phyloP scores from a whole-genome alignment of 2,329 filamentous ascomycete genomes.

The Phaeoacremonium minimum region DNA sequence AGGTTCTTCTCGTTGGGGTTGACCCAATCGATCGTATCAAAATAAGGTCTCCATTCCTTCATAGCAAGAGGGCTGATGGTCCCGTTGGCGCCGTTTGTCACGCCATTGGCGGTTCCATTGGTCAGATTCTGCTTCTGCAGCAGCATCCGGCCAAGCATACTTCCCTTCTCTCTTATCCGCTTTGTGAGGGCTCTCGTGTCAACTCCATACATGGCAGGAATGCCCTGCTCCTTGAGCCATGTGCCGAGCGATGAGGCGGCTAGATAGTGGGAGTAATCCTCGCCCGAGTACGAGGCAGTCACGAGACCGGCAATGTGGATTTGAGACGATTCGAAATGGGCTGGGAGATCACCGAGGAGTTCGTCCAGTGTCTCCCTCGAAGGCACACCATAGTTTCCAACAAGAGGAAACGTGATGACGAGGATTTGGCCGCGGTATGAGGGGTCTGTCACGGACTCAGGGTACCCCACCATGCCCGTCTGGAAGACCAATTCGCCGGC shows the following conservation, averaged over 20 bases:
- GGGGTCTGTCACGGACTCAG: slow-evolving; percentile 85
- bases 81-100: slow-evolving; percentile 34
- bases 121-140: slow-evolving; percentile 56
- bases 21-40: slow-evolving; percentile 81
- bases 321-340: slow-evolving; percentile 86
- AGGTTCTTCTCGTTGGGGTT: slow-evolving; percentile 92
- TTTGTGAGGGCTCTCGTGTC: slow-evolving; percentile 94
- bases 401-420: slow-evolving; percentile 91
- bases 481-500: slow-evolving; percentile 98
- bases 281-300: slow-evolving; percentile 85
- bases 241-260: slow-evolving; percentile 84
- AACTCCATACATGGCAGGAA: slow-evolving; percentile 92
- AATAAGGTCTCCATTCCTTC: slow-evolving; percentile 50
- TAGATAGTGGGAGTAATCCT: slow-evolving; percentile 93
- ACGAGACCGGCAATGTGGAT: slow-evolving; percentile 94
- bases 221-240: slow-evolving; percentile 93
- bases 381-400: slow-evolving; percentile 97
- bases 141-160: slow-evolving; percentile 90
- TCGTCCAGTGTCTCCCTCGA: slow-evolving; percentile 80
- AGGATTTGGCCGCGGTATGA: slow-evolving; percentile 91
- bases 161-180: slow-evolving; percentile 87
- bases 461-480: slow-evolving; percentile 98
- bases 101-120: slow-evolving; percentile 34
- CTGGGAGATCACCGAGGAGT: slow-evolving; percentile 79
- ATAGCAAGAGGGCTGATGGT: slow-evolving; percentile 28